These are phyloP conservation scores for Linnemannia schmuckeri DNA, from an alignment of 192 early-diverging fungal genomes.

Conservation along the genomic window DNA sequence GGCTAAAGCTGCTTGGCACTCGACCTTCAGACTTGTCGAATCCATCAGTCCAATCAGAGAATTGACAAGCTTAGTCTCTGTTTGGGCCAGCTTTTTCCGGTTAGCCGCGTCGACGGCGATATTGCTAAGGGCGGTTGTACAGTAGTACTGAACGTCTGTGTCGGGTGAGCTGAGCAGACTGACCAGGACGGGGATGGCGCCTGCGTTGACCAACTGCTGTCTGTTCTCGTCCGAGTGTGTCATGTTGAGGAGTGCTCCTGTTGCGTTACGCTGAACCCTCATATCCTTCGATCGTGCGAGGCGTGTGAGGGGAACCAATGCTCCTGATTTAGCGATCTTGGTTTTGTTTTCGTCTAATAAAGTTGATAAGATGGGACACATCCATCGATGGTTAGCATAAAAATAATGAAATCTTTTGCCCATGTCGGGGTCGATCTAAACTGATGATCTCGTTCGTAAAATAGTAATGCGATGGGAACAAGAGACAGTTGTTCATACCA, in stretches of 20 bases:
- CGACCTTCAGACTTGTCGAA: conserved; percentile 83
- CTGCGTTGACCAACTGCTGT: conserved; percentile 83
- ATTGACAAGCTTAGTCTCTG: conserved; percentile 81
- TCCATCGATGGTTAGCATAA: conserved; percentile 19
- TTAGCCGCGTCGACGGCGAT: conserved; percentile 86
- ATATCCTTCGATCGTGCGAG: conserved; percentile 85
- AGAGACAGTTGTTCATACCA: conserved; percentile 56
- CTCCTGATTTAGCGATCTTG: conserved; percentile 88
- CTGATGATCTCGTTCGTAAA: conserved; percentile 4
- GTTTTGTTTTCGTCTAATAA: conserved; percentile 87
- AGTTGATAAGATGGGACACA: conserved; percentile 2
- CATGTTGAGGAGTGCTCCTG: conserved; percentile 93
- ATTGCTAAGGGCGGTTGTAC: conserved; percentile 89
- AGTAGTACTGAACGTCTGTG: conserved; percentile 91
- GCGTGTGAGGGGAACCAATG: conserved; percentile 77
- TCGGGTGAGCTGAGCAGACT: conserved; percentile 81
- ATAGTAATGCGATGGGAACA: background rate
- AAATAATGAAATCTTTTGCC: background rate
- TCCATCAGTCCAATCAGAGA: conserved; percentile 83
- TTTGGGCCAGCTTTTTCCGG: conserved; percentile 75
- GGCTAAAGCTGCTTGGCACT: conserved; percentile 90
- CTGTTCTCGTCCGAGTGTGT: conserved; percentile 90
- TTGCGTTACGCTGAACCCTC: conserved; percentile 90
- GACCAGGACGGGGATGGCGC: conserved; percentile 87
- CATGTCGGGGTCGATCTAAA: conserved; percentile 6